Conservation (phyloP, 1,284 basidiomycete genomes). For the Xanthoconium separans region DNA sequence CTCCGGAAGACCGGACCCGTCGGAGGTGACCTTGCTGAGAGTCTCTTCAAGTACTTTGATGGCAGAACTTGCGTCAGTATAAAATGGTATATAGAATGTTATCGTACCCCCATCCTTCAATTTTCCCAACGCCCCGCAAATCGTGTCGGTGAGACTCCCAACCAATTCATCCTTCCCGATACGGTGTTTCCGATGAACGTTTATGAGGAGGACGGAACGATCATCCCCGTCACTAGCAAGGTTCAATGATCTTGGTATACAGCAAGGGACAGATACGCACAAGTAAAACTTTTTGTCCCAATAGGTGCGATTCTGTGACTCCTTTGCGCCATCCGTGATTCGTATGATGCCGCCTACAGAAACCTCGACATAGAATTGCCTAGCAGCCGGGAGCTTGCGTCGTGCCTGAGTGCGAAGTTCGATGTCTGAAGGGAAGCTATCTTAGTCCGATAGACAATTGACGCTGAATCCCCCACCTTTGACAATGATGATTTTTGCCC, state of each 20-base stretch:
- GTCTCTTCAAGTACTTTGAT: background rate
- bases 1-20: background rate
- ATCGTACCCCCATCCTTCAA: constrained; percentile 1
- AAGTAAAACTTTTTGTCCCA: constrained; percentile 7
- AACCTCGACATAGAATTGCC: background rate
- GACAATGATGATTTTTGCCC: background rate
- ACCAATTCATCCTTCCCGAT: background rate
- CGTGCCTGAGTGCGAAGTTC: background rate
- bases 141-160: background rate
- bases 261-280: background rate
- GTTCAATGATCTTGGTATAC: background rate
- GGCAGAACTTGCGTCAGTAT: background rate
- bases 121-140: background rate
- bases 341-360: background rate
- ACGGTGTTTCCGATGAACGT: background rate
- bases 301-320: background rate
- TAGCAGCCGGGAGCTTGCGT: background rate
- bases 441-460: background rate
- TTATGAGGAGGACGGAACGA: background rate
- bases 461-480: background rate
- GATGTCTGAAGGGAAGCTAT: background rate
- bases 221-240: constrained; percentile 1
- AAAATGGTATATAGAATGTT: background rate
- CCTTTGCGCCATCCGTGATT: background rate
- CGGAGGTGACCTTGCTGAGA: background rate